Base-by-base conservation (phyloP, 768 basidiomycete species). In the Boletus rufocinnamomeus region DNA sequence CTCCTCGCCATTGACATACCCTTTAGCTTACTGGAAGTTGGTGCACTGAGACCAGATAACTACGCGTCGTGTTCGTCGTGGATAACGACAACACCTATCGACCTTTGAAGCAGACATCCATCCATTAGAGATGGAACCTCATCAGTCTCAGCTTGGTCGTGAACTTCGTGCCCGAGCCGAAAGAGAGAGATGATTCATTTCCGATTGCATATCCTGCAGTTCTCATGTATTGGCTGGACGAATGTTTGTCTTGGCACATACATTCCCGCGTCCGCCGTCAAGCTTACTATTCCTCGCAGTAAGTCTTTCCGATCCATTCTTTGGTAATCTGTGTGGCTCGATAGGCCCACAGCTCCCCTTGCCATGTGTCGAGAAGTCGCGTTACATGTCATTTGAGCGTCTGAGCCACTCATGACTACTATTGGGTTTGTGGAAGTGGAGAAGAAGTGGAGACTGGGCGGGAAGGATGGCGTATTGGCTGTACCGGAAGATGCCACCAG, bases 401-500 rank as follows among this genome's bases (percentile, higher is more conserved):
- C 78, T 95, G 72, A 72, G 25, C 69, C 69, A 3, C 73, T 93
- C 44, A 86, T 93, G 87, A 56, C 67, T 0, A 65, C 74, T 6
- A 68, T 93, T 7, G 91, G 91, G 0, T 95, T 94, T 67, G 66
- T 62, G 0, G 75, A 85, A 66, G 68, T 88, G 23, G 79, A 81
- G 55, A 79, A 78, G 46, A 79, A 81, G 60, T 90, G 87, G 85
- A 85, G 80, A 65, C 67, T 73, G 25, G 84, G 84, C 16, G 88
- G 93, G 6, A 96, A 92, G n/a, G 73, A 94, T 96, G 82, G 87
- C 79, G 4, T 97, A 96, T 70, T 91, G 88, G 85, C 76, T 97
- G 10, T 94, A 84, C 69, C 80, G 73, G n/a, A 91, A 85, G 71
- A 50, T 23, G 1, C 41, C 27, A 21, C 5, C 32, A 40, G 50